Evolutionary conservation across 495 filamentous ascomycete genomes (phyloP).

Genomic region (Podospora didyma): DNA sequence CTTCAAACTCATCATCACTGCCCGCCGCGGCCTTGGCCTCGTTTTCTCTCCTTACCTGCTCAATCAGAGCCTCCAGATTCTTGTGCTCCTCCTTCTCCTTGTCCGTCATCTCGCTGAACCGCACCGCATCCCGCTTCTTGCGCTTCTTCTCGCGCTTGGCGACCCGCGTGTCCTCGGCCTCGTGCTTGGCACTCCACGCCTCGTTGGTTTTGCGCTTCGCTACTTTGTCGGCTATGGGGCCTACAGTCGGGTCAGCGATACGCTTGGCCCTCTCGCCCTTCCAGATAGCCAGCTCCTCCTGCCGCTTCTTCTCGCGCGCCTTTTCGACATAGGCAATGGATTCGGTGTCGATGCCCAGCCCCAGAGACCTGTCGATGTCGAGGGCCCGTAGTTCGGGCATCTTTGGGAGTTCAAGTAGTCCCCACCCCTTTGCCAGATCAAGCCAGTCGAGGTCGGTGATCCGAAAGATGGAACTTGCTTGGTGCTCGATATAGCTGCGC

Average conservation of each 20-base stretch:
- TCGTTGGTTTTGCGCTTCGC: slow-evolving; percentile 51
- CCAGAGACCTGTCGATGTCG: slow-evolving; percentile 65
- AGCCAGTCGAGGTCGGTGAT: slow-evolving; percentile 78
- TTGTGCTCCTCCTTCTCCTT: slow-evolving; percentile 65
- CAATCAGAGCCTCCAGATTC: slow-evolving; percentile 63
- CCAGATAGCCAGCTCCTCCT: slow-evolving; percentile 38
- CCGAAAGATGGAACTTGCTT: slow-evolving; percentile 87
- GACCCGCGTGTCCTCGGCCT: slow-evolving; percentile 61
- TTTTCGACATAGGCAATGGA: slow-evolving; percentile 72
- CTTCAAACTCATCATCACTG: slow-evolving; percentile 36
- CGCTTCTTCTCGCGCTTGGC: slow-evolving; percentile 71
- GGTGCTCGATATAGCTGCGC: slow-evolving; percentile 84
- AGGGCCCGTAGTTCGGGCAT: slow-evolving; percentile 86
- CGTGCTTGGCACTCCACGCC: slow-evolving; percentile 83
- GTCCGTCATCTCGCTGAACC: slow-evolving; percentile 63
- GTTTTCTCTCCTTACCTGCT: slow-evolving; percentile 55
- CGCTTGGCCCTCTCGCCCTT: slow-evolving; percentile 22
- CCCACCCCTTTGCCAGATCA: slow-evolving; percentile 74
- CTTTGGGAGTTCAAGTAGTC: slow-evolving; percentile 76
- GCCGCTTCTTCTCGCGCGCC: slow-evolving; percentile 65
- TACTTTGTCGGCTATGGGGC: slow-evolving; percentile 14
- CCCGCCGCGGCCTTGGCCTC: slow-evolving; percentile 36
- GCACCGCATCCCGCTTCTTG: slow-evolving; percentile 65
- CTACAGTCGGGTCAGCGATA: slow-evolving; percentile 46
- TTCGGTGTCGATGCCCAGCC: slow-evolving; percentile 76